Base-by-base conservation (phyloP, 2,329 filamentous ascomycete genomes). In the Mariannaea sp. region DNA sequence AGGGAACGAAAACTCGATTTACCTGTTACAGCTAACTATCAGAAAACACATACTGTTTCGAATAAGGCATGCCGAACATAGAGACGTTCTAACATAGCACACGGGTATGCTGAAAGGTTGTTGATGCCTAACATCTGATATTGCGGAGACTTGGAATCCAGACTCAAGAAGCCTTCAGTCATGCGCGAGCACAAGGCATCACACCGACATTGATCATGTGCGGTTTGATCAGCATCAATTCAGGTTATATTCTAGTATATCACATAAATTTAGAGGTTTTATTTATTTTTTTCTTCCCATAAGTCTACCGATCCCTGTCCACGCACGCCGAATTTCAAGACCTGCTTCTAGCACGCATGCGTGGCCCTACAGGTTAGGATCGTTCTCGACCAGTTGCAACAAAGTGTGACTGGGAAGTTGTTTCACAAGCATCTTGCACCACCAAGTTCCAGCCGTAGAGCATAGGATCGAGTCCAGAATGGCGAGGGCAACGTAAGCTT, bases 341-440 rank as follows among this genome's bases (percentile, higher is more conserved):
- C 38, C 43, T 47, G 30, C 29, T 47, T 47, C 16, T 42, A 33
- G 29, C 41, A 14, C 48, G 24, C 38, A 33, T 42, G 40, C 42
- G 45, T 30, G 22, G 42, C 46, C 32, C 30, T 16, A 30, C 26
- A 26, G 17, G 20, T 20, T 38, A 38, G 50, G 27, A 48, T 39
- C 32, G 33, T 48, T 36, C 39, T 30, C 42, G 55, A 32, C 58
- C 56, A 65, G 55, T 55, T 42, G 57, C 54, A 47, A 55, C 51
- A 49, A 35, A 10, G 59, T 62, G 53, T 51, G 54, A 64, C 61
- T 49, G 52, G 46, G 52, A 42, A 51, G 38, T 36, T 35, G 53
- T 64, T 55, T 48, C 59, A 59, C 61, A 50, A 38, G 47, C 45
- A 32, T 35, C 41, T 12, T 6, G 9, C 13, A 13, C n/a, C 35